A percentile compares a stretch with the other conserved stretches of the same genome.
phyloP scores from a whole-genome alignment of 192 early-diverging fungal genomes.

The Coemansia asiatica region DNA sequence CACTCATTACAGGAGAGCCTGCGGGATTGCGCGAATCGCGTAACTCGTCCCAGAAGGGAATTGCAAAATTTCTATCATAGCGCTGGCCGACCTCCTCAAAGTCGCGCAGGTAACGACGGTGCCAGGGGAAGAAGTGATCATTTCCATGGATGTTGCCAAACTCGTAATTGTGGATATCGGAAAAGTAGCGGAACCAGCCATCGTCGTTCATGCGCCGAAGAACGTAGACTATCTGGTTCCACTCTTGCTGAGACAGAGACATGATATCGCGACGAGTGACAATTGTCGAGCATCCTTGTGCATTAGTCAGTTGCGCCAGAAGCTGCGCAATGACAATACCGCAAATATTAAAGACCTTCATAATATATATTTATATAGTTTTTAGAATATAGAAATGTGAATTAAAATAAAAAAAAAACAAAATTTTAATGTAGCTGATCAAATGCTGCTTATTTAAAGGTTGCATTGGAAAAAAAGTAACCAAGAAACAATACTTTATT shows the following conservation, averaged over 20 bases:
- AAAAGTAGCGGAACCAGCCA: slow-evolving; percentile 48
- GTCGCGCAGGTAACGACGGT: slow-evolving; percentile 55
- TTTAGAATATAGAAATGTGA: not conserved
- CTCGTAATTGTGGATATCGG: slow-evolving; percentile 44
- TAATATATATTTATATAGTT: not conserved
- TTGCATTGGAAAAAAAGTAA: no score
- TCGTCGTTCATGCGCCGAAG: slow-evolving; percentile 43
- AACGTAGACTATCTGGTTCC: slow-evolving; percentile 35
- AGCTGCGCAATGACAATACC: slow-evolving; percentile 19
- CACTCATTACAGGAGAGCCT: slow-evolving; percentile 31
- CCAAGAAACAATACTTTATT: no score
- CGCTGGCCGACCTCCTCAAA: slow-evolving; percentile 57
- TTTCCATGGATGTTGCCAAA: slow-evolving; percentile 56
- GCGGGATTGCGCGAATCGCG: slow-evolving; percentile 54
- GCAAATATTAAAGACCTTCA: slow-evolving; percentile 14
- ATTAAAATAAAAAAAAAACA: not conserved
- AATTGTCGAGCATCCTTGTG: slow-evolving; percentile 37
- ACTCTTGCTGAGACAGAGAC: slow-evolving; percentile 41
- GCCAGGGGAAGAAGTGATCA: slow-evolving; percentile 58
- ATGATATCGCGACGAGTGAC: slow-evolving; percentile 38
- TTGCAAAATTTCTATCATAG: slow-evolving; percentile 48
- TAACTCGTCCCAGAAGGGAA: slow-evolving; percentile 65
- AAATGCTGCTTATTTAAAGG: no score
- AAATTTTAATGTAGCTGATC: not conserved
- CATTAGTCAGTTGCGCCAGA: slow-evolving; percentile 18